Conservation (phyloP, 768 basidiomycete genomes). For the Mycena amicta region DNA sequence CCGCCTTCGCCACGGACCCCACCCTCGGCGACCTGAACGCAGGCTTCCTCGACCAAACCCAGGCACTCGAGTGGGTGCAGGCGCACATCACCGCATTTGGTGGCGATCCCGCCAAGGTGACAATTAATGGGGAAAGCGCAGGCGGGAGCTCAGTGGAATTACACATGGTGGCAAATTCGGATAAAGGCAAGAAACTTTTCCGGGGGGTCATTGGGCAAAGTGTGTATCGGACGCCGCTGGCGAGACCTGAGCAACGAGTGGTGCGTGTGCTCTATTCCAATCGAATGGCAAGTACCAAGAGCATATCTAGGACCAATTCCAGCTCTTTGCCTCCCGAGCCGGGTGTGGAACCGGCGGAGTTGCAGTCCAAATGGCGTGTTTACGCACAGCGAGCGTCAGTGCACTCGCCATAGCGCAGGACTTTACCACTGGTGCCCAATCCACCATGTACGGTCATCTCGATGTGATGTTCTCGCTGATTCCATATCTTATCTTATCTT, state of each 20-base stretch:
- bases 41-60: conserved; percentile 61
- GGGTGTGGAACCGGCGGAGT: conserved; percentile 48
- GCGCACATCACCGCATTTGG: conserved; percentile 64
- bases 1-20: conserved; percentile 42
- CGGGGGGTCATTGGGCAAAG: conserved; percentile 63
- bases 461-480: too few species aligned
- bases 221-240: conserved; percentile 54
- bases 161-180: conserved; percentile 52
- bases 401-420: conserved; percentile 60
- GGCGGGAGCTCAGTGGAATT: conserved; percentile 59
- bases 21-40: conserved; percentile 51
- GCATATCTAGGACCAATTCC: conserved; percentile 48
- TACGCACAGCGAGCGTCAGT: conserved; percentile 53
- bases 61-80: conserved; percentile 67
- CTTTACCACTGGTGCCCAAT: conserved; percentile 2
- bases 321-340: conserved; percentile 49
- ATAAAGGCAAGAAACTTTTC: conserved; percentile 42
- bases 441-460: too few species aligned
- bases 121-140: conserved; percentile 63
- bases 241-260: conserved; percentile 52
- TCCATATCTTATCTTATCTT: too few species aligned
- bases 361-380: conserved; percentile 42
- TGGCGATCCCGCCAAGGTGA: conserved; percentile 59
- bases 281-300: background rate
- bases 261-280: conserved; percentile 32